A percentile compares a stretch with the other conserved stretches of the same genome.
These are phyloP conservation scores for Chrysosporium keratinophilum DNA, from an alignment of 2,329 filamentous ascomycete species.

Conservation along the genomic window DNA sequence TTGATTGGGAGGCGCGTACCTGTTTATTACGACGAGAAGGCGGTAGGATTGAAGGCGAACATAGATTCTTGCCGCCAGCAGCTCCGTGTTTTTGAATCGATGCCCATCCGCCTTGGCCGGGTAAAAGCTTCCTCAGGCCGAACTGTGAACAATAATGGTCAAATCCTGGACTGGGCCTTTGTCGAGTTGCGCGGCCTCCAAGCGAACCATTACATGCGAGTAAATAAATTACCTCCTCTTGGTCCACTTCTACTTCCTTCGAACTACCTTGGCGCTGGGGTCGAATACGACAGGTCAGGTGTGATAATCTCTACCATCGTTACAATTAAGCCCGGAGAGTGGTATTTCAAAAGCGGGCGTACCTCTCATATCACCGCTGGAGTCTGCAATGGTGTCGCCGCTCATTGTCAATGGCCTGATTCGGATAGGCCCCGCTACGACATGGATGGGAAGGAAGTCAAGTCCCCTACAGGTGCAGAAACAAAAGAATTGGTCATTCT, in stretches of 20 bases:
- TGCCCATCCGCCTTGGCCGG: conserved; percentile 10
- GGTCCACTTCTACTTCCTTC: too few relatives aligned
- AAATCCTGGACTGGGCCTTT: conserved; percentile 13
- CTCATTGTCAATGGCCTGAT: conserved; percentile 6
- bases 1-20: not conserved
- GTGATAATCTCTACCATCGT: not conserved
- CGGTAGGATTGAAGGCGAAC: not conserved
- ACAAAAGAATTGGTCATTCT: conserved; percentile 8
- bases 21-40: not conserved
- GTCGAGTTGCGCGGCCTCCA: conserved; percentile 5
- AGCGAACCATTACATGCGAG: not conserved
- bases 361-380: conserved; percentile 11
- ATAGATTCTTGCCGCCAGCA: not conserved
- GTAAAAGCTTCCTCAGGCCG: conserved; percentile 6
- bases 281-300: not conserved
- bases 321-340: conserved; percentile 3
- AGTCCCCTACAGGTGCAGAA: not conserved
- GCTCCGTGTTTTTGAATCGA: not conserved
- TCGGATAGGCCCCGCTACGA: not conserved
- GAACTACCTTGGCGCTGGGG: not conserved
- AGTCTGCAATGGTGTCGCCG: conserved; percentile 14
- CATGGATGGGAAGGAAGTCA: not conserved
- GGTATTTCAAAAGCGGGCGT: conserved; percentile 15
- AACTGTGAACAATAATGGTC: not conserved
- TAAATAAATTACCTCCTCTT: conserved; percentile 6